Evolutionary conservation across 352 stramenopile species (phyloP).

Genomic region (Phytopythium mirpurense): DNA sequence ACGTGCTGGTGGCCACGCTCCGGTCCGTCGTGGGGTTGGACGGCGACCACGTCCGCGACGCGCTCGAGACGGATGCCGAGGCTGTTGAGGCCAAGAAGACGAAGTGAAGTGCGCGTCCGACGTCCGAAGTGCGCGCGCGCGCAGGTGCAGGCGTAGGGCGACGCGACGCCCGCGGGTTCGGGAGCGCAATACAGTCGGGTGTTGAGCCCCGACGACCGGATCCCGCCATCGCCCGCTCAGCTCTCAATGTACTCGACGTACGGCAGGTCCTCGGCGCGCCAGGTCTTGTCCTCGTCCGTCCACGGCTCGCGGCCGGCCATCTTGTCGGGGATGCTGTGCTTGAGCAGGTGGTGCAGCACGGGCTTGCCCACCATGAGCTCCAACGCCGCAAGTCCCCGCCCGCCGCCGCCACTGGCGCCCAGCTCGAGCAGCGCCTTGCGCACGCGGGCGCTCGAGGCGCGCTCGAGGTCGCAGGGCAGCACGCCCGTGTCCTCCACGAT

Average conservation of each 20-base stretch:
- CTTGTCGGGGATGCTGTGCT: constrained; percentile 52
- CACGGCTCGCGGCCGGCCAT: constrained; percentile 49
- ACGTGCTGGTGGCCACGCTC: neutral
- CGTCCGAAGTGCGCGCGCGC: too few relatives aligned
- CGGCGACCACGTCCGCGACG: neutral
- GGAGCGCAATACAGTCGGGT: neutral
- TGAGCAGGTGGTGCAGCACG: constrained; percentile 54
- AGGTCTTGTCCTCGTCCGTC: constrained; percentile 64
- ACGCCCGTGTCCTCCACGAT: constrained; percentile 73
- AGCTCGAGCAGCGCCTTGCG: constrained; percentile 34
- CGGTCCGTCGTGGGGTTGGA: neutral
- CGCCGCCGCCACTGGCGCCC: constrained; percentile 10
- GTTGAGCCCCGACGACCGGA: neutral
- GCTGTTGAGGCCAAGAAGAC: neutral
- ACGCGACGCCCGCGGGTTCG: too few relatives aligned
- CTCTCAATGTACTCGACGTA: constrained; percentile 75
- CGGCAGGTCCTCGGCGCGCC: constrained; percentile 49
- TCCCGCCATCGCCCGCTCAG: constrained; percentile 10
- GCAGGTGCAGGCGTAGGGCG: too few relatives aligned
- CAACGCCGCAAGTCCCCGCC: constrained; percentile 17
- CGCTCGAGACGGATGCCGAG: neutral
- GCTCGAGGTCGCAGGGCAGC: constrained; percentile 57
- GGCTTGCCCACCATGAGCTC: constrained; percentile 73
- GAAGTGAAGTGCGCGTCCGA: too few relatives aligned
- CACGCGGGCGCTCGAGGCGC: constrained; percentile 58